Evolutionary conservation across 1,139 yeast species (phyloP).

Genomic region (Wickerhamomyces sp.): DNA sequence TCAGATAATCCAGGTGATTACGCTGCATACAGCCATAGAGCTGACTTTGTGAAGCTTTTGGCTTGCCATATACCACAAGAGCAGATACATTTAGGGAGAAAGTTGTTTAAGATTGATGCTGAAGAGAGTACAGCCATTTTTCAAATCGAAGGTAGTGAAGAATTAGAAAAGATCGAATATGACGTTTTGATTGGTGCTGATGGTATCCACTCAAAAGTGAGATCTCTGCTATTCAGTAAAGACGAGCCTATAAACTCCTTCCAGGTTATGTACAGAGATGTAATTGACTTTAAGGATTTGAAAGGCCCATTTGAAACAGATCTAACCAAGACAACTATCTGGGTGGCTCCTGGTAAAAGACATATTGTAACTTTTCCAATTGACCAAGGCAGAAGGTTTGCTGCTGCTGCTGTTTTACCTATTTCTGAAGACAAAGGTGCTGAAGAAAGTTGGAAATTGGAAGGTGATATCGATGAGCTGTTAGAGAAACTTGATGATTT

Average conservation of each 20-base stretch:
- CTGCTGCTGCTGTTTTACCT: slow-evolving; percentile 1
- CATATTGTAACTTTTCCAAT: not conserved
- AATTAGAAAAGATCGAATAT: not conserved
- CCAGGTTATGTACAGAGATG: slow-evolving; percentile 1
- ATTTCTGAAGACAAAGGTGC: not conserved
- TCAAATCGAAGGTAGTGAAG: not conserved
- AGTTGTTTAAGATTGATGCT: too few relatives aligned
- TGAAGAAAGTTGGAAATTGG: not conserved
- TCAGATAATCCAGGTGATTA: too few relatives aligned
- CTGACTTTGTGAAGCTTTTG: not conserved
- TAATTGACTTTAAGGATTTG: not conserved
- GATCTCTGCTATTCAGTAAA: not conserved
- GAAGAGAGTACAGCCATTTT: not conserved
- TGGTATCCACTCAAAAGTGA: slow-evolving; percentile 1
- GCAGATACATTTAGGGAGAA: not conserved
- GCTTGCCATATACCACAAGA: not conserved
- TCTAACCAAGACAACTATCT: not conserved
- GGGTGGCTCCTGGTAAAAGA: not conserved
- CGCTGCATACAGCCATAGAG: not conserved
- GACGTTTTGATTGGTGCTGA: slow-evolving; percentile 1
- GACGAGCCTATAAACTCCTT: not conserved
- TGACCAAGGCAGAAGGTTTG: not conserved
- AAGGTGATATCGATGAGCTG: not conserved
- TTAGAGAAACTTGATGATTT: slow-evolving; percentile 1
- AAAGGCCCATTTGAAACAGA: not conserved